phyloP scores from a whole-genome alignment of 192 early-diverging fungal genomes.

The Linnemannia elongata region DNA sequence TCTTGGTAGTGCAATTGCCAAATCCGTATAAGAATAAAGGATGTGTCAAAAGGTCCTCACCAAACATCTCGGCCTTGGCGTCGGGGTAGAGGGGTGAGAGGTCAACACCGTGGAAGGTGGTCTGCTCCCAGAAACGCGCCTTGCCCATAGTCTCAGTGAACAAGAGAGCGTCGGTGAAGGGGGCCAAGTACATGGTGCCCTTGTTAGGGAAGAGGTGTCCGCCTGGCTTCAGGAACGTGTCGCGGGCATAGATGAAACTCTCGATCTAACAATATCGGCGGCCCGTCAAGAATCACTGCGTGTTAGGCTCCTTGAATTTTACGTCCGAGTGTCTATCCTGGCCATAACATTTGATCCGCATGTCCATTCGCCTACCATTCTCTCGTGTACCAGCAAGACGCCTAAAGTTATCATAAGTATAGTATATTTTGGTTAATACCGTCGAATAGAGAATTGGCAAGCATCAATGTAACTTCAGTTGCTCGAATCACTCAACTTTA shows the following conservation, averaged over 20 bases:
- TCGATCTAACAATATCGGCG: conserved; percentile 68
- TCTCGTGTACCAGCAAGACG: conserved; percentile 96
- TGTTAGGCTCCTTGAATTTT: neutral
- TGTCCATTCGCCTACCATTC: conserved; percentile 75
- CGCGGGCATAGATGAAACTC: conserved; percentile 87
- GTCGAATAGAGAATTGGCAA: neutral
- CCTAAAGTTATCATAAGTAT: conserved; percentile 45
- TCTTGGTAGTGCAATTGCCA: too few species aligned
- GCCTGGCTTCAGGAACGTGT: conserved; percentile 92
- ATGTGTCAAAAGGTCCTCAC: conserved; percentile 31
- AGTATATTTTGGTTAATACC: neutral
- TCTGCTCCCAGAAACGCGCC: conserved; percentile 88
- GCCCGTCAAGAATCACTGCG: neutral
- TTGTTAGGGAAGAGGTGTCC: conserved; percentile 92
- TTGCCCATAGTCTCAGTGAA: conserved; percentile 97
- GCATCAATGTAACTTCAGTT: neutral
- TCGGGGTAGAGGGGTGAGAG: conserved; percentile 85
- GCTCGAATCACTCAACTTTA: neutral
- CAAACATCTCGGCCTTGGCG: conserved; percentile 92
- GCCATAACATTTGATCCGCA: conserved; percentile 69
- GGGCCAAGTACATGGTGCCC: conserved; percentile 92
- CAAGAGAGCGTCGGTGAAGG: conserved; percentile 80
- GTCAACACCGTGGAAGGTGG: conserved; percentile 94
- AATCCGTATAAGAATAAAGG: neutral
- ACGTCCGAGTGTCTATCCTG: neutral